phyloP scores from a whole-genome alignment of 805 yeast species.

The Alloascoidea hylecoeti region DNA sequence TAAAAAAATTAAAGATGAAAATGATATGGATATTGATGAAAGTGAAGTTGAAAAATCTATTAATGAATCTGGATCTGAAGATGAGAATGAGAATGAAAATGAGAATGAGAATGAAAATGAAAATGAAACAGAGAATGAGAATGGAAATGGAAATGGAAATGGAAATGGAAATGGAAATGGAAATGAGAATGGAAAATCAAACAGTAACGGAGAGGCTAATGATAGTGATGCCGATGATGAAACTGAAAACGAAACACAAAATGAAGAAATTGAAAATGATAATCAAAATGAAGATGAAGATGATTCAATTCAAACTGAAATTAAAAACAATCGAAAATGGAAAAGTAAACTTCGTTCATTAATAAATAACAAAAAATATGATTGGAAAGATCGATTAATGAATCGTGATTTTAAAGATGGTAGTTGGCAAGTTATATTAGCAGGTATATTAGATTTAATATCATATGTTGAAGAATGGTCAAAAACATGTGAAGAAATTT shows the following conservation, averaged over 20 bases:
- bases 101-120: conserved; percentile 11
- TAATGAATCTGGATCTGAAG: conserved; percentile 9
- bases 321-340: conserved; percentile 14
- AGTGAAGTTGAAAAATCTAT: conserved; percentile 10
- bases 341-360: conserved; percentile 26
- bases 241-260: conserved; percentile 10
- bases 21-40: conserved; percentile 11
- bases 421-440: conserved; percentile 65
- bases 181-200: conserved; percentile 8
- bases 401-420: conserved; percentile 72
- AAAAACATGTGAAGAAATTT: conserved; percentile 33
- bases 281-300: conserved; percentile 13
- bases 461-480: conserved; percentile 42
- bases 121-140: conserved; percentile 10
- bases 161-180: not conserved
- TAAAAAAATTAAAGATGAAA: conserved; percentile 2
- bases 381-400: conserved; percentile 71
- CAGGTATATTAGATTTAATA: conserved; percentile 56
- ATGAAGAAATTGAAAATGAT: conserved; percentile 18
- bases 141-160: conserved; percentile 6
- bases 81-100: conserved; percentile 12
- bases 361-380: conserved; percentile 40
- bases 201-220: conserved; percentile 7
- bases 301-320: conserved; percentile 13
- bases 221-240: conserved; percentile 3